Evolutionary conservation across 331 rosid genomes (phyloP), one percentile per base, ranked within the genome.

Genomic region (Quercus phellos): DNA sequence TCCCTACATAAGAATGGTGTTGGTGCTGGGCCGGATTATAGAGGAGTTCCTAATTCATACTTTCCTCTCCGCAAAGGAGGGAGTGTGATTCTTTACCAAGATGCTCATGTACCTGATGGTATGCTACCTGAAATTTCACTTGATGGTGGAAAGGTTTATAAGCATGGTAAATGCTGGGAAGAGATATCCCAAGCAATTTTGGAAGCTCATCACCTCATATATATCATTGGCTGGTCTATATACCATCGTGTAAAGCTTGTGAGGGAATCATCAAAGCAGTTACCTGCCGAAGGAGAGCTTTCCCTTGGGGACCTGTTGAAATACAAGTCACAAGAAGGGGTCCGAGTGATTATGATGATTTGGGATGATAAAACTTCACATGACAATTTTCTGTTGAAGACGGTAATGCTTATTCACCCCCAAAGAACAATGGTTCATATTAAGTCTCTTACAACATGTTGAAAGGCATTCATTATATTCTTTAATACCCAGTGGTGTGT

Each of bases 341-440:
- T 88, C 18, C 68, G 92, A 1, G 92, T 91, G 14, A 88, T 84
- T 68, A 22, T 89, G 78, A 72, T 89, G 27, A 77, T 89, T 78
- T 89, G 96, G 93, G 96, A 91, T 69, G 96, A 91, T 63, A 89
- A 83, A 79, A 89, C 96, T 56, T 89, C 96, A n/a, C 96, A 91
- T 54, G 94, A 88, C 81, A 91, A 85, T 32, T 88, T 91, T 64
- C 79, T 91, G 18, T 27, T 91, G 51, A 91, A 91, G 82, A 87
- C 92, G 22, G 94, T 91, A 90, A 80, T 35, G 87, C 70, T 79
- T 13, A 29, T 51, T 74, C 72, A 75, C 16, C 53, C 53, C 17
- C 5, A 46, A 12, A 12, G 53, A 46, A 12, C 53, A 46, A 46
- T 46, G 12, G 53, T 12, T 46, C 17, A 46, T 46, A 12, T 46